phyloP scores from a whole-genome alignment of 1,284 basidiomycete species.

The Inonotus obliquus region DNA sequence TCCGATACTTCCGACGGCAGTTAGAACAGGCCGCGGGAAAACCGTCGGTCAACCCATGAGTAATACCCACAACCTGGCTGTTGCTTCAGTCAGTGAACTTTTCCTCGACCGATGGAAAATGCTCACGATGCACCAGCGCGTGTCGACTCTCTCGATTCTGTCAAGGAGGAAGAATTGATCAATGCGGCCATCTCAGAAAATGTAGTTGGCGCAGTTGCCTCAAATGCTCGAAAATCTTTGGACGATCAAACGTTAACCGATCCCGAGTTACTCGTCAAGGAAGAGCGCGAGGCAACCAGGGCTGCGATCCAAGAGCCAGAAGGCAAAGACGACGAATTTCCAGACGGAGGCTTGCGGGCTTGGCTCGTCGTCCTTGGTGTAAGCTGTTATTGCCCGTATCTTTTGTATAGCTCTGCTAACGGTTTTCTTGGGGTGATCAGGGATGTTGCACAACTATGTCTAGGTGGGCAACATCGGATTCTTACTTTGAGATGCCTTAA shows the following conservation, averaged over 20 bases:
- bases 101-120: neutral
- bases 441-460: slow-evolving; percentile 27
- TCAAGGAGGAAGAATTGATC: neutral
- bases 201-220: neutral
- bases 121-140: neutral
- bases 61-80: neutral
- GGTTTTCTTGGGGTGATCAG: slow-evolving; percentile 15
- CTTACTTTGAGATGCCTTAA: neutral
- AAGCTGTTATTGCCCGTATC: slow-evolving; percentile 19
- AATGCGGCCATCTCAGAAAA: neutral
- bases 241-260: slow-evolving; percentile 16
- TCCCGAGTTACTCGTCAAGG: slow-evolving; percentile 11
- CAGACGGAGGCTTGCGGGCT: slow-evolving; percentile 37
- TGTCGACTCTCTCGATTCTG: neutral
- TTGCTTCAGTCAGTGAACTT: neutral
- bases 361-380: slow-evolving; percentile 38
- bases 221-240: slow-evolving; percentile 1
- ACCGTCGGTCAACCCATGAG: neutral
- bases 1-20: neutral
- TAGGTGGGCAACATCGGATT: slow-evolving; percentile 23
- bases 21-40: neutral
- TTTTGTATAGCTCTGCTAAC: neutral
- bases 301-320: slow-evolving; percentile 16
- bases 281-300: slow-evolving; percentile 18
- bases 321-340: slow-evolving; percentile 22